phyloP scores from a whole-genome alignment of 1,284 basidiomycete species.

The Naganishia cerealis region DNA sequence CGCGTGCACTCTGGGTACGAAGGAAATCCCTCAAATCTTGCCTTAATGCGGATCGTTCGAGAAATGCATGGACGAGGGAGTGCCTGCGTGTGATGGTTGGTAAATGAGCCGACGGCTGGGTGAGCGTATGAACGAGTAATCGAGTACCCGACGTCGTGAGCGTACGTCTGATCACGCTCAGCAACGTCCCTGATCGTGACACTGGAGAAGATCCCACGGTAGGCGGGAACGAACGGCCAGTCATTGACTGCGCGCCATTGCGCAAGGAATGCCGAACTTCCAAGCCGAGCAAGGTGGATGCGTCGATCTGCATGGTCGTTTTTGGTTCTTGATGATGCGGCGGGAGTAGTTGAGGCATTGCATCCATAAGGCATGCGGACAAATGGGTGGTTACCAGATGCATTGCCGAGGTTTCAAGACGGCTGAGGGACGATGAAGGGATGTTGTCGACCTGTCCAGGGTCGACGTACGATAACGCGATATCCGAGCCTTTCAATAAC shows the following conservation, averaged over 20 bases:
- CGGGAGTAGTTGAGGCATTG: conserved; percentile 67
- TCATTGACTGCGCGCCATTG: conserved; percentile 63
- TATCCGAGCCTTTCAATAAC: conserved; percentile 18
- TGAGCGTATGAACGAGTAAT: conserved; percentile 59
- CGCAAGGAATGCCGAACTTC: conserved; percentile 78
- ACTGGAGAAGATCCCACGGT: conserved; percentile 36
- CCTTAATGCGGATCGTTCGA: conserved; percentile 64
- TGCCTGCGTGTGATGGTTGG: conserved; percentile 72
- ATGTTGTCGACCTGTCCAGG: background rate
- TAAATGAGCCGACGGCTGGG: conserved; percentile 71
- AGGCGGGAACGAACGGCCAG: conserved; percentile 33
- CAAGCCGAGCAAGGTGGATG: conserved; percentile 82
- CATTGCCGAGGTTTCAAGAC: conserved; percentile 64
- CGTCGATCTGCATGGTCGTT: conserved; percentile 82
- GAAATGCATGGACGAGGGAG: conserved; percentile 75
- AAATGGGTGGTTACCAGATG: conserved; percentile 69
- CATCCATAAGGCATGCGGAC: conserved; percentile 69
- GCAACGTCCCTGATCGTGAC: conserved; percentile 64
- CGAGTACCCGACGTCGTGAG: conserved; percentile 77
- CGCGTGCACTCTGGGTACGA: conserved; percentile 69
- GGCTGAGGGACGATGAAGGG: background rate
- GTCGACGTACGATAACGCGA: conserved; percentile 20
- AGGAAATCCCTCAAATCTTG: conserved; percentile 67
- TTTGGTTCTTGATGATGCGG: conserved; percentile 64
- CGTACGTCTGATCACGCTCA: conserved; percentile 76